Percentiles rank a stretch among this genome's conserved stretches.
Conservation (phyloP, 148 eudicot genomes). For the Rhododendron ovatum region DNA sequence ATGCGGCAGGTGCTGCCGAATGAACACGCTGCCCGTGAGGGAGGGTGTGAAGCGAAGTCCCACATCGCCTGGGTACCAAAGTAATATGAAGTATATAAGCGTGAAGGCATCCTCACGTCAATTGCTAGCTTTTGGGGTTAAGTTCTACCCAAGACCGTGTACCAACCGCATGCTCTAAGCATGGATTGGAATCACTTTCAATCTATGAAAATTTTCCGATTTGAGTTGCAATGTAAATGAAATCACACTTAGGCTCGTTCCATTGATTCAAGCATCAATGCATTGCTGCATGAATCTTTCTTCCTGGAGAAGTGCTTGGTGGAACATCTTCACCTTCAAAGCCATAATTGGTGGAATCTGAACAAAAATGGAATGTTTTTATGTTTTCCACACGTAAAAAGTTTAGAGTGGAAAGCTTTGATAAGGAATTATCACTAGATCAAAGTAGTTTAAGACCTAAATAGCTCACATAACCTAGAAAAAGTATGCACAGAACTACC, state of each 20-base stretch:
- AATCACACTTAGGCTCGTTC: not conserved
- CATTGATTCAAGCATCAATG: not conserved
- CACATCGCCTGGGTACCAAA: not conserved
- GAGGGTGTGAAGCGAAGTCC: not conserved
- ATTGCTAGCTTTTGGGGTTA: not conserved
- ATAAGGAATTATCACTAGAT: not conserved
- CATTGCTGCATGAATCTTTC: not conserved
- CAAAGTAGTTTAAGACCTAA: not conserved
- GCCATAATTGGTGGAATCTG: not conserved
- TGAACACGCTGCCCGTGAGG: not conserved
- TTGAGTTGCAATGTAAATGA: not conserved
- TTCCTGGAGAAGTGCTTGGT: not conserved
- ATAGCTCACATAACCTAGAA: not conserved
- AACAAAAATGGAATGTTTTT: not conserved
- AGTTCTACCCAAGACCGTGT: not conserved
- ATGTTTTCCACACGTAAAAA: not conserved
- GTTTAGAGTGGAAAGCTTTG: not conserved
- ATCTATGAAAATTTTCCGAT: not conserved
- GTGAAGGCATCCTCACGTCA: not conserved
- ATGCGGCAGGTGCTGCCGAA: not conserved
- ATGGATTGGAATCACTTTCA: not conserved
- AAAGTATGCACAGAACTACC: not conserved
- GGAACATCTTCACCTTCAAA: not conserved
- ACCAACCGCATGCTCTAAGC: not conserved
- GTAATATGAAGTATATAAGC: not conserved